Base-by-base conservation (phyloP, 2,329 filamentous ascomycete species). In the Alternaria gaisen region DNA sequence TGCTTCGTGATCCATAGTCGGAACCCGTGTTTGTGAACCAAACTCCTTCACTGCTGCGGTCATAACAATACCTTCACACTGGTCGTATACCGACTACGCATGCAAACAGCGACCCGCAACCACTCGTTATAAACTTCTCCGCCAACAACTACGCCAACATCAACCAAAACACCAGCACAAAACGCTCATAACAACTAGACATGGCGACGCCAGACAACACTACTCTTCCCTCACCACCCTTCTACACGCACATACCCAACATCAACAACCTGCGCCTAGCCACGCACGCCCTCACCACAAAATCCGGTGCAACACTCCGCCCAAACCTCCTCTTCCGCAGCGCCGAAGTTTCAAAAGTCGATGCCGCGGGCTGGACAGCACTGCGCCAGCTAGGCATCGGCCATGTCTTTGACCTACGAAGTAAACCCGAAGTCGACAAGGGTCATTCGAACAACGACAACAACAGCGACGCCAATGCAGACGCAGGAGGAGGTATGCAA, bases 361-460 rank as follows among this genome's bases (percentile, higher is more conserved):
- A 67, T 32, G 36, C 30, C 0, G 43, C 38, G 0, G 75, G 65
- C 14, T 77, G 75, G 71, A 40, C 52, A 3, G 32, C 60, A 11
- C 18, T 78, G 0, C 53, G 81, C 30, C 67, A 75, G 5, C 80
- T 92, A 54, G 84, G 85, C n/a, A 86, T 94, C 66, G 83, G 81
- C 24, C 82, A 84, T 64, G 84, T 91, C 53, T 93, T 88, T 74
- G 91, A 93, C 79, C 81, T 93, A 10, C 85, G 91, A 56, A 90
- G 87, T 26, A 77, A 79, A 18, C 79, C 81, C 18, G 89, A 92
- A 79, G 85, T 91, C 53, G 77, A 84, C 56, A 76, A 78, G 26
- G 76, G 68, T 1, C 78, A 11, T 30, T 30, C 9, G 28, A 30
- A 30, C 28, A 30, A 30, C 1, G 5, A 11, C 10, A 4, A 5